Evolutionary conservation across 495 filamentous ascomycete genomes (phyloP).

Genomic region (Xylaria scruposa): DNA sequence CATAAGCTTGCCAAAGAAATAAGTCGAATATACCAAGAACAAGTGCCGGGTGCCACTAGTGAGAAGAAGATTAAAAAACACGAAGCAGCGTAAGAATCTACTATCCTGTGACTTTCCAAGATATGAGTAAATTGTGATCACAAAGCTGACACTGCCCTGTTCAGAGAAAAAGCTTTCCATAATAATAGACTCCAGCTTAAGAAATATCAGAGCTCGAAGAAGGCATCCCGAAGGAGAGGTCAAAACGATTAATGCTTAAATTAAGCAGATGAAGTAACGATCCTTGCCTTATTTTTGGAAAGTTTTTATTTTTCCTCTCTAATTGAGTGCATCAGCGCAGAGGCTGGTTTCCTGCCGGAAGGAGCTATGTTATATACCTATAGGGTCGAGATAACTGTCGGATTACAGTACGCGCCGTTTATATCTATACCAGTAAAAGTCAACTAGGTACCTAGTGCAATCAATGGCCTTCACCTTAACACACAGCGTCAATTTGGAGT

Average conservation of each 20-base stretch:
- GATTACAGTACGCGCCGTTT: too few relatives aligned
- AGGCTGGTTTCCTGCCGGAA: background rate
- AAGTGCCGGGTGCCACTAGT: slow-evolving; percentile 47
- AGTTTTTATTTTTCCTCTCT: background rate
- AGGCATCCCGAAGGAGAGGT: slow-evolving; percentile 65
- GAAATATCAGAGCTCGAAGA: slow-evolving; percentile 82
- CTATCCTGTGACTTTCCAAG: slow-evolving; percentile 14
- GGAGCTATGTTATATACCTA: background rate
- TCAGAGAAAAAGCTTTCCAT: slow-evolving; percentile 74
- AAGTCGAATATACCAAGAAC: slow-evolving; percentile 67
- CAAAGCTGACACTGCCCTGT: slow-evolving; percentile 24
- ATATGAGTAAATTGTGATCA: background rate
- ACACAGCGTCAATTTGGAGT: background rate
- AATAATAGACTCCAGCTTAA: slow-evolving; percentile 74
- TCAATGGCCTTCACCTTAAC: background rate
- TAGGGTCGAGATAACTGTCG: background rate
- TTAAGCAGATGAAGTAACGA: background rate
- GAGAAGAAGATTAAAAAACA: slow-evolving; percentile 49
- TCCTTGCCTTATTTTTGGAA: background rate
- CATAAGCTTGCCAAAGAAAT: slow-evolving; percentile 54
- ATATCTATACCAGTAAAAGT: too few relatives aligned
- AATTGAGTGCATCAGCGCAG: background rate
- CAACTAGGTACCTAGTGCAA: too few relatives aligned
- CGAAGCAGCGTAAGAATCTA: slow-evolving; percentile 45
- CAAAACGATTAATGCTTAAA: slow-evolving; percentile 15